phyloP scores from a whole-genome alignment of 352 stramenopile genomes.

The Phytophthora lateralis region DNA sequence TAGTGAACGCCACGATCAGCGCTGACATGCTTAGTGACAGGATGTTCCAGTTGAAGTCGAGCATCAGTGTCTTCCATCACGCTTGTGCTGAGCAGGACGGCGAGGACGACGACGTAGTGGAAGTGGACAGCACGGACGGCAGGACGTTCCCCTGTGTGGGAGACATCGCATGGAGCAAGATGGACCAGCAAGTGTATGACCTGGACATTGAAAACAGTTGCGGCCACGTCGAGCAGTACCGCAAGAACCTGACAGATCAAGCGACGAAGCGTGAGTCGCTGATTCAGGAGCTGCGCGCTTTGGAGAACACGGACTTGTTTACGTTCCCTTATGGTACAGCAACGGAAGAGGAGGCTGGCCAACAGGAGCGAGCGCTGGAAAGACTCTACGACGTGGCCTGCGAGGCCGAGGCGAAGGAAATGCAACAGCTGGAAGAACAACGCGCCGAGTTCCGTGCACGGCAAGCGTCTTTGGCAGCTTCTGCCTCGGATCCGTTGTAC shows the following conservation, averaged over 20 bases:
- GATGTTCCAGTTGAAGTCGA: conserved; percentile 90
- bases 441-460: conserved; percentile 43
- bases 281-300: conserved; percentile 47
- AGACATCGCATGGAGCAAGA: conserved; percentile 68
- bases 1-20: conserved; percentile 83
- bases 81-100: conserved; percentile 54
- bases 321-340: conserved; percentile 41
- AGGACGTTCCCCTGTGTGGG: conserved; percentile 37
- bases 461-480: conserved; percentile 33
- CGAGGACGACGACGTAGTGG: conserved; percentile 12
- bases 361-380: conserved; percentile 58
- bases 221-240: conserved; percentile 83
- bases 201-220: conserved; percentile 73
- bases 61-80: conserved; percentile 74
- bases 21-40: conserved; percentile 86
- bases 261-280: conserved; percentile 65
- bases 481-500: conserved; percentile 37
- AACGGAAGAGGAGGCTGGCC: conserved; percentile 34
- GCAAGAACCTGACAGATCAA: conserved; percentile 70
- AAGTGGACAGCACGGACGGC: conserved; percentile 23
- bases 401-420: conserved; percentile 58
- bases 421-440: conserved; percentile 57
- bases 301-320: conserved; percentile 60
- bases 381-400: conserved; percentile 57
- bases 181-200: conserved; percentile 84